phyloP scores from a whole-genome alignment of 345 rosid species.

The Rhizophora apiculata region DNA sequence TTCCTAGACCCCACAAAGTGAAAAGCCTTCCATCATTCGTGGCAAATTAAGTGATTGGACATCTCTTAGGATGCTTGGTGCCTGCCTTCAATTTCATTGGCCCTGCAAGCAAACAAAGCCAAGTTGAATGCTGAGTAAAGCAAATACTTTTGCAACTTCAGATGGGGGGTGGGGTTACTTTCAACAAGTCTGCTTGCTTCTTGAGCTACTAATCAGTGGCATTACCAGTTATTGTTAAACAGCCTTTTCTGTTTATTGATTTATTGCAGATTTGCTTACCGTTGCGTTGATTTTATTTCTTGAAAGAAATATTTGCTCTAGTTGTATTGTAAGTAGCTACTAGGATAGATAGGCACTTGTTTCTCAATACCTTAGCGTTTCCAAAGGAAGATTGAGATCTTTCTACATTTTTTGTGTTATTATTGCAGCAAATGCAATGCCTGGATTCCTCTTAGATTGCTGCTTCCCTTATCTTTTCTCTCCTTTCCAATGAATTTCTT shows the following conservation, averaged over 20 bases:
- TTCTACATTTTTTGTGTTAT: too few relatives aligned
- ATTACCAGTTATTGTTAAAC: not conserved
- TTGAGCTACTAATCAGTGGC: constrained; percentile 13
- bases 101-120: constrained; percentile 18
- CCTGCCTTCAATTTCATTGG: constrained; percentile 7
- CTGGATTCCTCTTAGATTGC: too few relatives aligned
- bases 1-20: too few relatives aligned
- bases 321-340: not conserved
- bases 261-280: not conserved
- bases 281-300: not conserved
- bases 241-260: not conserved
- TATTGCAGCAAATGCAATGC: too few relatives aligned
- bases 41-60: too few relatives aligned
- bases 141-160: constrained; percentile 13
- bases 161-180: constrained; percentile 1
- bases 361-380: not conserved
- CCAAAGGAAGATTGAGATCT: too few relatives aligned
- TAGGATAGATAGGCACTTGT: not conserved
- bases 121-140: constrained; percentile 25
- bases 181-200: constrained; percentile 13
- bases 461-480: not conserved
- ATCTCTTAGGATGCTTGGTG: too few relatives aligned
- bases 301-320: not conserved
- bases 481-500: not conserved
- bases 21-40: too few relatives aligned